phyloP scores from a whole-genome alignment of 2,329 filamentous ascomycete species.

The Zelopaecilomyces penicillatus region DNA sequence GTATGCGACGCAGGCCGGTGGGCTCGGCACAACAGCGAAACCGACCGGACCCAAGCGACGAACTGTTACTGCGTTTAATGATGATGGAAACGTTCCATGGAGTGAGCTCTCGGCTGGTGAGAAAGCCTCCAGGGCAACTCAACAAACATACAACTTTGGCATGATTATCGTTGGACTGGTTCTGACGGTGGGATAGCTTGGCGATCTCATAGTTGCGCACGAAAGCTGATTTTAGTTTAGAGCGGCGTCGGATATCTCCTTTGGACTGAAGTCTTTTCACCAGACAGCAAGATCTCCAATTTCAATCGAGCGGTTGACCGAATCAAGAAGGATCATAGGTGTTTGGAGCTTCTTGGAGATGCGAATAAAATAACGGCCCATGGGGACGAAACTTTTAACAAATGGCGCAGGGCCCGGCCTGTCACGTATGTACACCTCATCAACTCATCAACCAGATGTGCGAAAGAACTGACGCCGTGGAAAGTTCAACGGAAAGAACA shows the following conservation, averaged over 20 bases:
- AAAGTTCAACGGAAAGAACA: slow-evolving; percentile 56
- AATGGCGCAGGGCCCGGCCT: slow-evolving; percentile 64
- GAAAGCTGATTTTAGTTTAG: slow-evolving; percentile 31
- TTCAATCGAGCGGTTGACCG: slow-evolving; percentile 82
- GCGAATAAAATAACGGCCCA: slow-evolving; percentile 67
- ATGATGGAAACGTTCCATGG: slow-evolving; percentile 79
- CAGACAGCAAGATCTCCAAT: slow-evolving; percentile 75
- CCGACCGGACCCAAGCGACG: slow-evolving; percentile 46
- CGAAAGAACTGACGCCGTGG: slow-evolving; percentile 18
- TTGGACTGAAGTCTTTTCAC: slow-evolving; percentile 74
- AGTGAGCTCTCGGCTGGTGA: slow-evolving; percentile 63
- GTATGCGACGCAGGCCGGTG: slow-evolving; percentile 51
- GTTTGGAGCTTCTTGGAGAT: slow-evolving; percentile 66
- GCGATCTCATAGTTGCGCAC: not conserved
- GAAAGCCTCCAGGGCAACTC: slow-evolving; percentile 76
- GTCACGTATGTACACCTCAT: slow-evolving; percentile 39
- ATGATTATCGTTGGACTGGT: slow-evolving; percentile 66
- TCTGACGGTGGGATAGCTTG: slow-evolving; percentile 53
- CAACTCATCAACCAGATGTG: too few species aligned
- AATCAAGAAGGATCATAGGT: slow-evolving; percentile 64
- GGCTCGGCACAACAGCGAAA: slow-evolving; percentile 23
- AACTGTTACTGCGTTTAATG: slow-evolving; percentile 74
- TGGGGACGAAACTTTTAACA: slow-evolving; percentile 72
- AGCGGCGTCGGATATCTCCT: slow-evolving; percentile 70
- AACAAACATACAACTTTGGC: slow-evolving; percentile 83